Evolutionary conservation across 2,329 filamentous ascomycete species (phyloP), one percentile per base, ranked within the genome.

Genomic region (Nigrospora osmanthi): DNA sequence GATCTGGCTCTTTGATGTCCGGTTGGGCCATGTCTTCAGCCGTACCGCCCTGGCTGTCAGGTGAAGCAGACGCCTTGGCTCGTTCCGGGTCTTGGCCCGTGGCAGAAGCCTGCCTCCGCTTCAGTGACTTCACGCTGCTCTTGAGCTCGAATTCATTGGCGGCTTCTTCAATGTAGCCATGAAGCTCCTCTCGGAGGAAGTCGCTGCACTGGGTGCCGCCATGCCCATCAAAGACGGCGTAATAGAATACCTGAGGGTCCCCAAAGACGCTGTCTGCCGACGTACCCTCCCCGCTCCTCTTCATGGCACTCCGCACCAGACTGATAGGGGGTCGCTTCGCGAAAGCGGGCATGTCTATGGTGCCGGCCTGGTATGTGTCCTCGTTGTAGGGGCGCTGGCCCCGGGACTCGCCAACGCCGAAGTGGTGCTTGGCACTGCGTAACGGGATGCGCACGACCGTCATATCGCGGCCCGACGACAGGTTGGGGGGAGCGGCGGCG

Each of bases 221-320:
- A 67, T 98, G 93, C 3, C 93, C 93, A 64, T 98, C 93, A 58
- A 97, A 98, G 1, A 97, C 83, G 1, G 80, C 90, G 73, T 96
- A 98, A 65, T 97, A 98, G 65, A 98, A 98, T 32, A 97, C 84
- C 61, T 97, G 91, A 1, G 91, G 91, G 59, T 97, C 91, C 3
- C 91, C 91, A 50, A 80, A 86, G 2, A 86, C 80, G 52, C 83
- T 86, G 47, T 87, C 86, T 6, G 88, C 87, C 11, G 74, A 80
- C 19, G 78, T 87, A 41, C 77, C 81, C 64, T 81, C 81, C 49
- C 71, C 77, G 19, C 67, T 71, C 52, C 72, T 73, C 40, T 64
- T 67, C 43, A 74, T 67, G 39, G 64, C 60, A 47, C 56, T 68
- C 39, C 69, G 61, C 23, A 70, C 67, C 37, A 76, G 55, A 55